These are phyloP conservation scores for Eimeria sp. DNA, from an alignment of 169 alveolate genomes.

Conservation along the genomic window DNA sequence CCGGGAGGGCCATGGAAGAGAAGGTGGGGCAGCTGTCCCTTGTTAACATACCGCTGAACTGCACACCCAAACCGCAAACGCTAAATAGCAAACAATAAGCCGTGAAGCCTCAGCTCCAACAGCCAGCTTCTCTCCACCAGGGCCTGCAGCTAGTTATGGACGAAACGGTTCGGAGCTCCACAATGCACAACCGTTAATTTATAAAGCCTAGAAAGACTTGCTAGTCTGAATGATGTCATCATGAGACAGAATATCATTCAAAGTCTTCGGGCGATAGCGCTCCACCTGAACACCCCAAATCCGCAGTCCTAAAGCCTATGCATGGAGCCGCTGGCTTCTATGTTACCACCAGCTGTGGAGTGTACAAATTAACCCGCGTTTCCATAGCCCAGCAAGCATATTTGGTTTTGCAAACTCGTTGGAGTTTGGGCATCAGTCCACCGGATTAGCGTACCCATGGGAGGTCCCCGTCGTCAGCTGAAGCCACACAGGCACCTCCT, in stretches of 20 bases:
- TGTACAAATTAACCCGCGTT: neutral
- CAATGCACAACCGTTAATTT: neutral
- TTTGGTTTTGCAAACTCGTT: neutral
- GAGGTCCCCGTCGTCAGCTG: conserved; percentile 19
- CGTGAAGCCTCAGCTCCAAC: neutral
- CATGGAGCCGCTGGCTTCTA: neutral
- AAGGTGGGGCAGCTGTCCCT: conserved; percentile 81
- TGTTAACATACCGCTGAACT: conserved; percentile 77
- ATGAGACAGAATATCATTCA: conserved; percentile 97
- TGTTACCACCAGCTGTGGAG: too few relatives aligned
- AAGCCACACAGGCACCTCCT: neutral
- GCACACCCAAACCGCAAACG: conserved; percentile 20
- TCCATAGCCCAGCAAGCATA: neutral
- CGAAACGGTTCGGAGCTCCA: neutral
- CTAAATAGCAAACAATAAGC: neutral
- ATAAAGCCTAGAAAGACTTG: conserved; percentile 83
- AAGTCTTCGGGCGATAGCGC: conserved; percentile 97
- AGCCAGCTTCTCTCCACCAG: conserved; percentile 5
- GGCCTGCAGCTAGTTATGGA: neutral
- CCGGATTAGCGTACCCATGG: conserved; percentile 40
- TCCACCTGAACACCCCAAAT: conserved; percentile 92
- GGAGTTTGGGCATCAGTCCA: too few relatives aligned
- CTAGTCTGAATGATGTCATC: conserved; percentile 96
- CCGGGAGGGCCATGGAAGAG: conserved; percentile 95
- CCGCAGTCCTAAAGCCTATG: neutral